phyloP scores from a whole-genome alignment of 495 filamentous ascomycete genomes.

The Penicillium arizonense region DNA sequence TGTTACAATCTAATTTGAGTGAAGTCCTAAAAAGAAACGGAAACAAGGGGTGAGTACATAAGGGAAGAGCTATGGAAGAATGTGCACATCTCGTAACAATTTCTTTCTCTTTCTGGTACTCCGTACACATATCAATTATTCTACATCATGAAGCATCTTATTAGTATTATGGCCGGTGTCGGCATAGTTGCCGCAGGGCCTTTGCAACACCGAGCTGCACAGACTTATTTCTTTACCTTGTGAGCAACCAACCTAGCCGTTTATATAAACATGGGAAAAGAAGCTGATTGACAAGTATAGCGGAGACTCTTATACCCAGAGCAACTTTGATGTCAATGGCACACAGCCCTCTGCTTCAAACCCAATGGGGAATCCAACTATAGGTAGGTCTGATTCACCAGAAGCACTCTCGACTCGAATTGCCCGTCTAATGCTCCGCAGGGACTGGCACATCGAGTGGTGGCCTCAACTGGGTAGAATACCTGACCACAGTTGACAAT shows the following conservation, averaged over 20 bases:
- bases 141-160: slow-evolving; percentile 15
- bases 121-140: background rate
- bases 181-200: slow-evolving; percentile 22
- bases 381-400: slow-evolving; percentile 19
- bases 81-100: background rate
- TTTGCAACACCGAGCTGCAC: slow-evolving; percentile 3
- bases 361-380: slow-evolving; percentile 71
- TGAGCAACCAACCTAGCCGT: slow-evolving; percentile 3
- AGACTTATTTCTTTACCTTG: slow-evolving; percentile 40
- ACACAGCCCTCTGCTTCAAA: slow-evolving; percentile 60
- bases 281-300: slow-evolving; percentile 10
- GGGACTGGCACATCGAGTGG: slow-evolving; percentile 51
- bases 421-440: background rate
- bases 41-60: background rate
- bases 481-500: slow-evolving; percentile 55
- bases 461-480: slow-evolving; percentile 54
- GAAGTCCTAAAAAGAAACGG: no score
- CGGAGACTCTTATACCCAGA: slow-evolving; percentile 61
- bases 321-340: slow-evolving; percentile 62
- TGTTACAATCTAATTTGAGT: background rate
- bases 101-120: background rate
- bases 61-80: background rate
- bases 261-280: background rate
- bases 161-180: slow-evolving; percentile 14
- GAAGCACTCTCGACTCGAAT: background rate